Evolutionary conservation across 2,329 filamentous ascomycete species (phyloP), one percentile per base, ranked within the genome.

Genomic region (Penicillium sp.): DNA sequence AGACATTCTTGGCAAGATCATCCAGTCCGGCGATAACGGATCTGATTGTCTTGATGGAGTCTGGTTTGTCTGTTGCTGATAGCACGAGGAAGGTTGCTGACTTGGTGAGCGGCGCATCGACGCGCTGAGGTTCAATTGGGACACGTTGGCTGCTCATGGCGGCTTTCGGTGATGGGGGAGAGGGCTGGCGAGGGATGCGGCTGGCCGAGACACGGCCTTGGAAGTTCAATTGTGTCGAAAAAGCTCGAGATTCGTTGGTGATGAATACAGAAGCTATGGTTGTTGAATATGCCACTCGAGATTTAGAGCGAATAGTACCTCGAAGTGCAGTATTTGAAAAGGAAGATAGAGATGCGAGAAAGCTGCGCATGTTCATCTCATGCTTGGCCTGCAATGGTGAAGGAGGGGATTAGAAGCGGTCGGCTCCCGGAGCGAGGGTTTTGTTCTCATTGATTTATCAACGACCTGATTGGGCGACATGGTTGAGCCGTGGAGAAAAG

Each of bases 41-140:
- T 37, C 80, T 79, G 6, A 83, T 75, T 0, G 70, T 81, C 11
- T 67, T 57, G 57, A 77, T 66, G 4, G 82, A 73, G 5, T 74
- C 62, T 0, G 73, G 67, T 1, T 60, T 64, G 16, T 76, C 61
- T 5, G 68, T 75, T 31, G 79, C 73, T 0, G 80, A 73, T 1
- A 85, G 67, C 44, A 85, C 78, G 27, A 85, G 78, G 66, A 86
- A 85, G 3, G 82, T 85, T 10, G 82, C 83, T 2, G 78, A 80
- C 27, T 73, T 70, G 2, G 82, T 84, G n/a, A 85, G 74, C 2
- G 82, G 82, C 2, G 80, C 81, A 52, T 82, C 80, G 53, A 84
- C 78, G 1, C 73, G 67, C 59, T 85, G 82, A 0, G 79, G 66
- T 54, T 76, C 73, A 50, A 79, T 77, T 27, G 64, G 59, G 11